Evolutionary conservation across 2,329 filamentous ascomycete genomes (phyloP).

Genomic region (Xylariaceae sp.): DNA sequence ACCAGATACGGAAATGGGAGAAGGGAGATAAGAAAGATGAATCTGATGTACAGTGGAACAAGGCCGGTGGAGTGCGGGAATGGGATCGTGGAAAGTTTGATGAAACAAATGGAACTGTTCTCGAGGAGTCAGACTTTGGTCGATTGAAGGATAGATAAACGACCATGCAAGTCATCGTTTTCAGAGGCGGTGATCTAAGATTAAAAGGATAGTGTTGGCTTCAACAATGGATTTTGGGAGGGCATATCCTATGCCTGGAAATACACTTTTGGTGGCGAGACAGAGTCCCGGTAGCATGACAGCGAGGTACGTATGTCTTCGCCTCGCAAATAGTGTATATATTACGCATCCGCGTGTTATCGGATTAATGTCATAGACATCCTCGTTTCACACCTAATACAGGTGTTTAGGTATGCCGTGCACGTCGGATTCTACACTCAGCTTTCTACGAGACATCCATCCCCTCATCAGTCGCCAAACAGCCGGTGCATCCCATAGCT

Average conservation of each 20-base stretch:
- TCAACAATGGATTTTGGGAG: background rate
- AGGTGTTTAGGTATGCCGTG: background rate
- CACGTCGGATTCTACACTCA: constrained; percentile 5
- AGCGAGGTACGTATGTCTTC: constrained; percentile 7
- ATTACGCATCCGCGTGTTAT: background rate
- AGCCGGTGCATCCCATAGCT: constrained; percentile 14
- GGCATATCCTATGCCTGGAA: constrained; percentile 1
- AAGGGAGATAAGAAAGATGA: constrained; percentile 55
- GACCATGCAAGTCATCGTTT: background rate
- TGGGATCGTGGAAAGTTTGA: constrained; percentile 53
- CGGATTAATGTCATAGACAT: background rate
- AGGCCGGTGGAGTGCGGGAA: constrained; percentile 56
- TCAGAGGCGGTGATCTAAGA: background rate
- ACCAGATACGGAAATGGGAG: constrained; percentile 68
- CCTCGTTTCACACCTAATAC: constrained; percentile 1
- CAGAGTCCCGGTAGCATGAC: constrained; percentile 2
- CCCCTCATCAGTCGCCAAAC: constrained; percentile 8
- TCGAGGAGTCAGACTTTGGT: constrained; percentile 17
- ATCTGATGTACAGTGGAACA: constrained; percentile 67
- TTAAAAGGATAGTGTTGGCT: background rate
- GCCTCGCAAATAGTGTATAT: constrained; percentile 5
- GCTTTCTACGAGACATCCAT: background rate
- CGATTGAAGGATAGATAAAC: constrained; percentile 15
- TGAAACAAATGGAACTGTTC: constrained; percentile 17
- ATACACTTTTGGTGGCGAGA: background rate